Evolutionary conservation across 139 green algal genomes (phyloP).

Genomic region (Chlorella vulgaris): DNA sequence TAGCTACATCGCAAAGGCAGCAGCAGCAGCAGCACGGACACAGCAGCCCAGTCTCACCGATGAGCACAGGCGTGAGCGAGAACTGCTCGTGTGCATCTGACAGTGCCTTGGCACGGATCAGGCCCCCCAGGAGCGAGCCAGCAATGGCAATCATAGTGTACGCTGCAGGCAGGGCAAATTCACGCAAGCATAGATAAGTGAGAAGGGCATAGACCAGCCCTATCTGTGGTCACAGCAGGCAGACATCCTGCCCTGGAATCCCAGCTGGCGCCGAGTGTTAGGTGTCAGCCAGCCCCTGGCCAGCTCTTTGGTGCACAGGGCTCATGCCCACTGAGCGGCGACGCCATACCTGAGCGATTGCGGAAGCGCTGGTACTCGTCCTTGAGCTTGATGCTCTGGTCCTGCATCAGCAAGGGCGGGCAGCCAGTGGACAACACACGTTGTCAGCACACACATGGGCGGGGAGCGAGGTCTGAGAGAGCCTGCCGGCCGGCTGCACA

Average conservation of each 20-base stretch:
- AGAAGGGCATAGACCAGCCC: no score
- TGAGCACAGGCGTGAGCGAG: slow-evolving; percentile 73
- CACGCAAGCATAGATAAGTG: no score
- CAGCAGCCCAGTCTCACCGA: slow-evolving; percentile 25
- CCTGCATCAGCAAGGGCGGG: background rate
- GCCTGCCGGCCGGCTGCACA: background rate
- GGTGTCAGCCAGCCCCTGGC: no score
- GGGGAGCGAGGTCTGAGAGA: no score
- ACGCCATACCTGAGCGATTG: slow-evolving; percentile 46
- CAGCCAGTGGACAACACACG: background rate
- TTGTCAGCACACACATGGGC: no score
- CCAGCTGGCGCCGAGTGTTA: no score
- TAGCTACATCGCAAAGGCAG: no score
- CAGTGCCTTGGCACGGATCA: slow-evolving; percentile 52
- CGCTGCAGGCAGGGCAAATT: slow-evolving; percentile 30
- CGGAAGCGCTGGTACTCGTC: slow-evolving; percentile 94
- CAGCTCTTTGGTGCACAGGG: background rate
- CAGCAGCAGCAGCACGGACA: background rate
- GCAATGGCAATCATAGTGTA: slow-evolving; percentile 53
- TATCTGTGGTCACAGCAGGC: no score
- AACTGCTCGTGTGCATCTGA: slow-evolving; percentile 33
- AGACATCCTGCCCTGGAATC: no score
- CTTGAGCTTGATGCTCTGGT: slow-evolving; percentile 67
- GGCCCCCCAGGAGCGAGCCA: slow-evolving; percentile 47
- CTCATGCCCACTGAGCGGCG: background rate